Evolutionary conservation across 805 yeast species (phyloP).

Genomic region (Saturnispora ahearnii): DNA sequence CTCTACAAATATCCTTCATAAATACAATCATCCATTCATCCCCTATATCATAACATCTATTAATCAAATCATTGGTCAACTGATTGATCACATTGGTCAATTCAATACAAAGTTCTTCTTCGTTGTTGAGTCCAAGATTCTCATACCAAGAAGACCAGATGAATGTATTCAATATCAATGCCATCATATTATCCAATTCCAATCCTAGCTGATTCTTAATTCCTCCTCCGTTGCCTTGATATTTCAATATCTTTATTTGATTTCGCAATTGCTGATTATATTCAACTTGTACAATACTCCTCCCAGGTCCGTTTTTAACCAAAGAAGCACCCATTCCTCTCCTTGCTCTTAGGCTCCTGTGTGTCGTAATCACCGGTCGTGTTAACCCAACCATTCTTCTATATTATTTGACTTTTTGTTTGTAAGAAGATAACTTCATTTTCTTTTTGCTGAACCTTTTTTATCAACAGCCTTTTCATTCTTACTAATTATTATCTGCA

Average conservation of each 20-base stretch:
- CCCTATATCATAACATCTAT: constrained; percentile 17
- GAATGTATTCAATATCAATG: constrained; percentile 38
- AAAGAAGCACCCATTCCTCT: background rate
- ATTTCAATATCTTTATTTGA: background rate
- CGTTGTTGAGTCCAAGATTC: constrained; percentile 29
- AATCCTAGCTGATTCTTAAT: constrained; percentile 28
- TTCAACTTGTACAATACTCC: background rate
- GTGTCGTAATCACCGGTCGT: background rate
- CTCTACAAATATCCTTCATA: constrained; percentile 5
- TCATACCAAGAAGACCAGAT: constrained; percentile 37
- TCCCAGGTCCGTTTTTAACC: background rate
- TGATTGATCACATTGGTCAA: constrained; percentile 32
- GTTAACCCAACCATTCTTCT: background rate
- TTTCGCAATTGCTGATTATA: constrained; percentile 15
- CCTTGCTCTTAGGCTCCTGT: background rate
- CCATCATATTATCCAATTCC: constrained; percentile 38
- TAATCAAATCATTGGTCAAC: constrained; percentile 32
- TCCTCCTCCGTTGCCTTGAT: background rate
- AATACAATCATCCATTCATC: constrained; percentile 5
- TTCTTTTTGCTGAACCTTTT: background rate
- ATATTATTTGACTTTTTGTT: background rate
- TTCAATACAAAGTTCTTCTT: constrained; percentile 30
- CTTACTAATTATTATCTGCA: too few species aligned
- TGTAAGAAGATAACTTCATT: background rate
- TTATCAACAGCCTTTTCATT: too few species aligned